Evolutionary conservation across 2,329 filamentous ascomycete genomes (phyloP).

Genomic region (Neofusicoccum parvum): DNA sequence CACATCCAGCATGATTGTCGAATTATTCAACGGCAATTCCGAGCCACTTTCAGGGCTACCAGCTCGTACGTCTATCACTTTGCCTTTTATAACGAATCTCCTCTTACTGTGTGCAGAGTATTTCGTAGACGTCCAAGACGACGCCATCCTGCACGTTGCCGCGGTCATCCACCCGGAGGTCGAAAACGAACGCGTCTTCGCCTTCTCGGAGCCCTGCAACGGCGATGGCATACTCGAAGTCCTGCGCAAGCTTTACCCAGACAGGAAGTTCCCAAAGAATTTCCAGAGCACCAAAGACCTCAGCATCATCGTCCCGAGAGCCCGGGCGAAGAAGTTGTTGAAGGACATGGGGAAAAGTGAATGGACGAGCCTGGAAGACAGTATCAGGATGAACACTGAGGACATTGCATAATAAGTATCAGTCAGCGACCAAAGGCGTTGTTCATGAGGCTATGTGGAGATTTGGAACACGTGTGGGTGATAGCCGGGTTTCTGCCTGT

Average conservation of each 20-base stretch:
- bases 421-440: too few species aligned
- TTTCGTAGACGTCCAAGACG: slow-evolving; percentile 28
- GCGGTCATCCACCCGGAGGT: slow-evolving; percentile 24
- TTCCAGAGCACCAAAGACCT: slow-evolving; percentile 1
- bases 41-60: background rate
- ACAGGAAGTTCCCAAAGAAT: background rate
- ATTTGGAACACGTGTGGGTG: too few species aligned
- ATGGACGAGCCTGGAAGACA: slow-evolving; percentile 18
- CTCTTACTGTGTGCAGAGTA: slow-evolving; percentile 14
- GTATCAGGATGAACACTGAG: background rate
- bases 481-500: too few species aligned
- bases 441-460: too few species aligned
- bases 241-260: background rate
- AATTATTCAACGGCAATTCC: slow-evolving; percentile 22
- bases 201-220: slow-evolving; percentile 21
- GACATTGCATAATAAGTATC: background rate
- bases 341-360: background rate
- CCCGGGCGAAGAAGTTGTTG: slow-evolving; percentile 9
- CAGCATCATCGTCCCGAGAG: background rate
- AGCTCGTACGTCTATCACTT: background rate
- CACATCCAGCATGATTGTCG: slow-evolving; percentile 20
- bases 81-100: too few species aligned
- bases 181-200: slow-evolving; percentile 25
- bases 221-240: slow-evolving; percentile 23
- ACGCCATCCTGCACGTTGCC: slow-evolving; percentile 27